These are phyloP conservation scores for Colletotrichum liaoningense DNA, from an alignment of 2,329 filamentous ascomycete genomes.

Conservation along the genomic window DNA sequence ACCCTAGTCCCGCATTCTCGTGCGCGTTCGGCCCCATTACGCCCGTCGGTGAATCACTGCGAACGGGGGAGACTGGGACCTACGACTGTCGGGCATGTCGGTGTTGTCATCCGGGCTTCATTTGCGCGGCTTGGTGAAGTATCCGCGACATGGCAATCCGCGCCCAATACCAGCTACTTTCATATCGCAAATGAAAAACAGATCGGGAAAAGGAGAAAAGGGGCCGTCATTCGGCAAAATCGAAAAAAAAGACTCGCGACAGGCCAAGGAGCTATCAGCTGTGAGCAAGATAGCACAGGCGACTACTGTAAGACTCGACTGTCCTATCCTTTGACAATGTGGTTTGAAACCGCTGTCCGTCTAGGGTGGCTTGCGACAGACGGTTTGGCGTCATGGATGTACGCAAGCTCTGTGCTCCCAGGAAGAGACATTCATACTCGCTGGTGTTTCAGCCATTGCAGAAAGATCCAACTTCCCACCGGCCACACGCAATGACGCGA, in stretches of 20 bases:
- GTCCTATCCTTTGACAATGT: neutral
- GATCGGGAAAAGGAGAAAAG: neutral
- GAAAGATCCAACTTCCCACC: neutral
- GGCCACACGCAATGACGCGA: neutral
- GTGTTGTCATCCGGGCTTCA: conserved; percentile 26
- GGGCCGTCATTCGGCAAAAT: neutral
- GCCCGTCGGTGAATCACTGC: conserved; percentile 30
- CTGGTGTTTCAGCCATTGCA: neutral
- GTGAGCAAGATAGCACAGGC: neutral
- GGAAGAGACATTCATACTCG: neutral
- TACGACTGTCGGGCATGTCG: conserved; percentile 25
- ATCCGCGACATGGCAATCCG: neutral
- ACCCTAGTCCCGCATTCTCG: conserved; percentile 15
- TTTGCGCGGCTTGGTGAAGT: neutral
- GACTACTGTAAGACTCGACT: neutral
- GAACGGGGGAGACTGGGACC: conserved; percentile 13
- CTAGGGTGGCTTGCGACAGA: neutral
- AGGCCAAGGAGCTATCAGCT: neutral
- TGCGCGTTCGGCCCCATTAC: conserved; percentile 25
- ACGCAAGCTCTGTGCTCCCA: neutral
- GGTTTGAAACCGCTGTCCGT: neutral
- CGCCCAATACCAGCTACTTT: neutral
- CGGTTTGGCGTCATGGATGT: neutral
- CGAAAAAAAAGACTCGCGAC: neutral
- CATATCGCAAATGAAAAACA: neutral